These are phyloP conservation scores for Trifolium fragiferum DNA, from an alignment of 306 rosid species.

Conservation along the genomic window DNA sequence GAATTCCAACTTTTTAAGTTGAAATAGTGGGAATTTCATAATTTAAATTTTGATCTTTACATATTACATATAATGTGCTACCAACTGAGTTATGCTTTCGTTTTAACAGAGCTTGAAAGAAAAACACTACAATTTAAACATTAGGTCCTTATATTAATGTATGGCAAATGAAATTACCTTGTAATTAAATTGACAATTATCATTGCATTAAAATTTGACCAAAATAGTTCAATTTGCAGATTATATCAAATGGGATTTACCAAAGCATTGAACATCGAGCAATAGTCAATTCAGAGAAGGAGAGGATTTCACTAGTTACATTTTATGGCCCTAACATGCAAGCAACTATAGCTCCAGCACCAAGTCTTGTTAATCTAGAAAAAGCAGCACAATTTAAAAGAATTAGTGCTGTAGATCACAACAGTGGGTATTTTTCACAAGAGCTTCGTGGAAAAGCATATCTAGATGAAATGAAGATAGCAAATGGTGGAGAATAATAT, in stretches of 20 bases:
- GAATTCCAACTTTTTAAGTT: too few species aligned
- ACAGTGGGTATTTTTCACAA: conserved; percentile 17
- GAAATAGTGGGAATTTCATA: too few species aligned
- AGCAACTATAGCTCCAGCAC: conserved; percentile 49
- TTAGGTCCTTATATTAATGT: too few species aligned
- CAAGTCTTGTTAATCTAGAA: conserved; percentile 45
- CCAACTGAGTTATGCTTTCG: too few species aligned
- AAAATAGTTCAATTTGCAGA: conserved; percentile 31
- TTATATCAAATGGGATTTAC: conserved; percentile 52
- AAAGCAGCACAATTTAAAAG: conserved; percentile 38
- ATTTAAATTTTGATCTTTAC: too few species aligned
- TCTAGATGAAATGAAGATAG: conserved; percentile 40
- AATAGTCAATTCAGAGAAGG: conserved; percentile 46
- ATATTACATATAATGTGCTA: too few species aligned
- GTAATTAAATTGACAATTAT: too few species aligned
- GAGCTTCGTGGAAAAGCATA: conserved; percentile 52
- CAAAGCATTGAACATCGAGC: conserved; percentile 54
- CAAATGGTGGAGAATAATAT: too few species aligned
- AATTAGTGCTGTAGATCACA: conserved; percentile 35
- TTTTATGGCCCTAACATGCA: conserved; percentile 42
- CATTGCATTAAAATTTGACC: too few species aligned
- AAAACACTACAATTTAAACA: too few species aligned
- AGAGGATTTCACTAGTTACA: conserved; percentile 58
- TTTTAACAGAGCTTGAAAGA: too few species aligned
- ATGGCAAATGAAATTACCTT: too few species aligned